Conservation (phyloP, 2,329 filamentous ascomycete species). For the Phialophora expanda region DNA sequence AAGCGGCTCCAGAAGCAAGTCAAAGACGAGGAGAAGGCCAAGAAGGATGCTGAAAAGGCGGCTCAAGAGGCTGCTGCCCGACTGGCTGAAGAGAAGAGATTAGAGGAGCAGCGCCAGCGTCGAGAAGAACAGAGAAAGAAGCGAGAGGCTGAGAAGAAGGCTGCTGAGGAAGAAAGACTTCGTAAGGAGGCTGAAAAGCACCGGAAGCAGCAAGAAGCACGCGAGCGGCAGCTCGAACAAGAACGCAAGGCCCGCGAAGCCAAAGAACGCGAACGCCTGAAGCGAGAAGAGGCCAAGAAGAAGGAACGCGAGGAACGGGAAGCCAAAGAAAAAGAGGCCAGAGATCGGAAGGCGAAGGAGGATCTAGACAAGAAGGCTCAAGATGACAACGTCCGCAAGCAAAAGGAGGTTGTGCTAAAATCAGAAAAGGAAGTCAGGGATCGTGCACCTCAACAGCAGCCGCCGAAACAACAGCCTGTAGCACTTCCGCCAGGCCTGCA, state of each 20-base stretch:
- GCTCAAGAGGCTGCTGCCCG: conserved; percentile 80
- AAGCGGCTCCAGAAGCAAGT: conserved; percentile 85
- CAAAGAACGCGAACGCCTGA: conserved; percentile 81
- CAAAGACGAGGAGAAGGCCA: conserved; percentile 87
- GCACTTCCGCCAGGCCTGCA: conserved; percentile 58
- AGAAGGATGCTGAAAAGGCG: conserved; percentile 84
- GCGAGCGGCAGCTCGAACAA: conserved; percentile 80
- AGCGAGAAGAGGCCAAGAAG: conserved; percentile 71
- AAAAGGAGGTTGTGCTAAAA: conserved; percentile 60
- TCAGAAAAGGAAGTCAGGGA: conserved; percentile 58
- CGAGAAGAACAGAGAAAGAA: conserved; percentile 91
- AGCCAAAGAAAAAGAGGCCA: conserved; percentile 73
- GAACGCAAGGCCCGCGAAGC: conserved; percentile 83
- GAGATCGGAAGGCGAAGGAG: conserved; percentile 66
- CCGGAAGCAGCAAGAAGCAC: conserved; percentile 79
- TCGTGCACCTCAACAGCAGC: conserved; percentile 37
- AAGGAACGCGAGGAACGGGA: conserved; percentile 71
- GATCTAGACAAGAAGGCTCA: conserved; percentile 64
- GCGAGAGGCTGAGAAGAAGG: conserved; percentile 86
- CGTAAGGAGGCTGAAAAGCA: conserved; percentile 85
- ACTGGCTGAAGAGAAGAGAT: conserved; percentile 76
- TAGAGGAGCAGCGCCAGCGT: conserved; percentile 79
- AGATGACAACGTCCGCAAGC: conserved; percentile 59
- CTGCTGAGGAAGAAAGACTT: conserved; percentile 84
- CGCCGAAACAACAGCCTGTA: conserved; percentile 42